Base-by-base conservation (phyloP, 331 rosid species). In the Telfairia occidentalis region DNA sequence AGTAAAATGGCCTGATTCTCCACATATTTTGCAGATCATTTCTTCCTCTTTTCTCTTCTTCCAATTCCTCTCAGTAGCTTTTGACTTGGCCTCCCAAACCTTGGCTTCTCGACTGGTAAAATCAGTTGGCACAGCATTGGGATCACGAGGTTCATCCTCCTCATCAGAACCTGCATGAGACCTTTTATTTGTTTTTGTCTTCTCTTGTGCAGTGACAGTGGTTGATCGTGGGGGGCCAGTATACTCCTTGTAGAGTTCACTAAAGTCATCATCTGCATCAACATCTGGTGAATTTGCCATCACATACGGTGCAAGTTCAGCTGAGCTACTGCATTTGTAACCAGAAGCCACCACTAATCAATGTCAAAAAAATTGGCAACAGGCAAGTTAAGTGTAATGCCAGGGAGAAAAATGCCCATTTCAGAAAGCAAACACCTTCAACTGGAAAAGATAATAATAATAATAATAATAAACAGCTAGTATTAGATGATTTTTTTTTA, bases 51-150 rank as follows among this genome's bases (percentile, higher is more conserved):
- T 95, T 71, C 97, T 87, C 82, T 95, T 95, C 89, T 95, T 95
- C 99, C 99, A 95, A 80, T 90, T 95, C 86, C 97, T 90, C 87
- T 95, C 99, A 0, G 97, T 92, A 45, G 99, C 99, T 85, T 95
- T 95, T 1, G 99, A 95, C 89, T 95, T 95, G 40, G 99, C 99
- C 84, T 95, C 97, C 99, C 99, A 95, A 59, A 95, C 93, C 89
- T 95, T 95, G 5, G 99, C 99, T 84, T 95, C 99, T 43, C 99
- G 87, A 88, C 99, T 95, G 7, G 97, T 95, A 72, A 95, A 95
- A 86, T 90, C 99, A 6, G 97, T 95, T 1, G 99, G 99, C 18
- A 95, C 96, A 8, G 99, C 97, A 77, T 95, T 95, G 18, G 99
- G 99, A 60, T 95, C 97, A 15, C 89, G 90, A 48, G 83, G 81